Base-by-base conservation (phyloP, 345 rosid genomes). In the Euphorbia lathyris region DNA sequence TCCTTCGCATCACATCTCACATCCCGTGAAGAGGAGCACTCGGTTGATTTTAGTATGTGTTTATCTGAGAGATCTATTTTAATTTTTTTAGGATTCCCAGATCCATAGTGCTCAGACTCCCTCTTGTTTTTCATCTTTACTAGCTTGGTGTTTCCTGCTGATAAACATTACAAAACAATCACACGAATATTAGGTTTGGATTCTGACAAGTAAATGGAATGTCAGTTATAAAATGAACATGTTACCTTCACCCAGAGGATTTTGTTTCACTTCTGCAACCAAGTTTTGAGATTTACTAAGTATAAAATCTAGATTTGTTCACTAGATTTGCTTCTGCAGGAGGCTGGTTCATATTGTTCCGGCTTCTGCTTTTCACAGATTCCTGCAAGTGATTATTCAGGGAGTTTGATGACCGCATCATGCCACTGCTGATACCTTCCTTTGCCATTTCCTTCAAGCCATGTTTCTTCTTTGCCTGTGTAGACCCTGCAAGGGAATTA, bases 61-160 rank as follows among this genome's bases (percentile, higher is more conserved):
- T 72, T 79, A 53, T 53, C 23, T 45, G 16, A 13, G 26, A 17
- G 1, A 73, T 74, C 81, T 61, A 45, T 72, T 75, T 78, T 84
- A 66, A 62, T 63, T 75, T 81, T 86, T 74, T 85, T 85, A 57
- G 72, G 67, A 73, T 70, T 63, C 73, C 77, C 78, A 78, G 25
- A 59, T 52, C 51, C 80, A 74, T 72, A 56, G 38, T 72, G 72
- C 68, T 77, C 81, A 79, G 77, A 48, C 68, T 76, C 78, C 68
- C 84, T 81, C 86, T 82, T 83, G 71, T 56, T 84, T 75, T 72
- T 85, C 72, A 62, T 63, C 67, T 80, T 83, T 71, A 72, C 51
- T 77, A 69, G 80, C 70, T 68, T 71, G 48, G 66, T 72, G 63
- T 67, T 79, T 71, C 83, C 88, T 82, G 74, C 76, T 53, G 56